Percentiles rank a stretch among this genome's conserved stretches.
These are phyloP conservation scores for Gypsophila paniculata DNA, from an alignment of 179 eudicot genomes.

Conservation along the genomic window DNA sequence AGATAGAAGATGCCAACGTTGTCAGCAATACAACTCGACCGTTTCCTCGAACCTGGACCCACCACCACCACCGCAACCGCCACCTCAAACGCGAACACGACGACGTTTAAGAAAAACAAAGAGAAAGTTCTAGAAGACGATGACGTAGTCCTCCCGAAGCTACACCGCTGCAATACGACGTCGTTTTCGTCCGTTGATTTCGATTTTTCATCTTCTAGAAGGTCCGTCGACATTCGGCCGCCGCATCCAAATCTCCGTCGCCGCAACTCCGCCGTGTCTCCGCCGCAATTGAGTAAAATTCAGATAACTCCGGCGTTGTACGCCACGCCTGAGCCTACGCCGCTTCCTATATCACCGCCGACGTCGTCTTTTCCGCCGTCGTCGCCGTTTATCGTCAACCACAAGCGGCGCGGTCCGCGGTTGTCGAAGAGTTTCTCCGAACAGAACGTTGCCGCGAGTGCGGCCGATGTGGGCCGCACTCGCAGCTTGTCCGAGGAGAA, in stretches of 20 bases:
- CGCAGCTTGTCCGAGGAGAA: conserved; percentile 38
- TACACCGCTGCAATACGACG: conserved; percentile 37
- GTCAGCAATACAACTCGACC: conserved; percentile 65
- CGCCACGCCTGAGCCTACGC: conserved; percentile 74
- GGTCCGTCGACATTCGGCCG: conserved; percentile 23
- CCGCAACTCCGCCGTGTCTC: conserved; percentile 23
- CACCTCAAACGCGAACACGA: conserved; percentile 31
- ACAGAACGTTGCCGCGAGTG: conserved; percentile 31
- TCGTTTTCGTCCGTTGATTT: conserved; percentile 20
- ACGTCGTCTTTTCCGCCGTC: conserved; percentile 68
- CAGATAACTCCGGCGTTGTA: conserved; percentile 68
- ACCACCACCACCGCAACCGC: conserved; percentile 3
- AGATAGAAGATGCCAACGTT: conserved; percentile 66
- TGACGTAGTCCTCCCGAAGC: conserved; percentile 14
- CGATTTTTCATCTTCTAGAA: conserved; percentile 8
- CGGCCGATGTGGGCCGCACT: background rate
- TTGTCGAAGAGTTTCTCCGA: conserved; percentile 73
- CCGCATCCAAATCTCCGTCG: conserved; percentile 33
- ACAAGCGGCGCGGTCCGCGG: conserved; percentile 88
- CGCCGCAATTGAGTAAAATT: conserved; percentile 12
- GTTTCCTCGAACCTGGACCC: conserved; percentile 54
- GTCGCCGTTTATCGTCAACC: conserved; percentile 77
- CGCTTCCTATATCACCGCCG: conserved; percentile 76
- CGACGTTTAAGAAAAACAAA: conserved; percentile 30
- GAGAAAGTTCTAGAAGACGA: conserved; percentile 25